Conservation (phyloP, 768 basidiomycete species). For the Agaricus subrufescens region DNA sequence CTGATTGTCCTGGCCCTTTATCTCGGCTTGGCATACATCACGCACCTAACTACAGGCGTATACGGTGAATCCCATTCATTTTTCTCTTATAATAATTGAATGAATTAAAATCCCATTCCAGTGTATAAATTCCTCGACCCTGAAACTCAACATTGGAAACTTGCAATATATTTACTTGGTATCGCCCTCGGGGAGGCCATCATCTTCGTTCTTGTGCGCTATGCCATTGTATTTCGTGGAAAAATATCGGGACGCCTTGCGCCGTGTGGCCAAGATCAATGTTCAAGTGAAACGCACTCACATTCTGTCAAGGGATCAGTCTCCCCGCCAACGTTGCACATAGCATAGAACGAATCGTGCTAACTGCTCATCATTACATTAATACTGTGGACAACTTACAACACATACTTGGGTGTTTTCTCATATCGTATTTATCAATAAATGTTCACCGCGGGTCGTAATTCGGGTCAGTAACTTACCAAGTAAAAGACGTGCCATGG, state of each 20-base stretch:
- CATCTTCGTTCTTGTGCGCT: conserved; percentile 47
- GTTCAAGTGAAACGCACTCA: neutral
- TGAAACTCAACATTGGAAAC: conserved; percentile 26
- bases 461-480: too few species aligned
- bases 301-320: too few species aligned
- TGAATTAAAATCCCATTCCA: conserved; percentile 15
- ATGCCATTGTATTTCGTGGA: conserved; percentile 30
- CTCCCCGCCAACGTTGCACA: too few species aligned
- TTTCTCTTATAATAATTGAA: too few species aligned
- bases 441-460: too few species aligned
- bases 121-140: conserved; percentile 67
- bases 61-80: conserved; percentile 42
- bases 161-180: conserved; percentile 60
- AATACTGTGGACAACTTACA: too few species aligned
- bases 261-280: neutral
- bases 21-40: conserved; percentile 64
- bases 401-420: too few species aligned
- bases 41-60: conserved; percentile 49
- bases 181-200: conserved; percentile 47
- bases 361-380: too few species aligned
- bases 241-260: neutral
- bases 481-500: too few species aligned
- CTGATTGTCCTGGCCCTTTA: conserved; percentile 52
- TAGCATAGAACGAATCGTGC: too few species aligned
- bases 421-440: too few species aligned